A percentile compares a stretch with the other conserved stretches of the same genome.
phyloP scores from a whole-genome alignment of 495 filamentous ascomycete species.

The Barbatosphaeria neglecta region DNA sequence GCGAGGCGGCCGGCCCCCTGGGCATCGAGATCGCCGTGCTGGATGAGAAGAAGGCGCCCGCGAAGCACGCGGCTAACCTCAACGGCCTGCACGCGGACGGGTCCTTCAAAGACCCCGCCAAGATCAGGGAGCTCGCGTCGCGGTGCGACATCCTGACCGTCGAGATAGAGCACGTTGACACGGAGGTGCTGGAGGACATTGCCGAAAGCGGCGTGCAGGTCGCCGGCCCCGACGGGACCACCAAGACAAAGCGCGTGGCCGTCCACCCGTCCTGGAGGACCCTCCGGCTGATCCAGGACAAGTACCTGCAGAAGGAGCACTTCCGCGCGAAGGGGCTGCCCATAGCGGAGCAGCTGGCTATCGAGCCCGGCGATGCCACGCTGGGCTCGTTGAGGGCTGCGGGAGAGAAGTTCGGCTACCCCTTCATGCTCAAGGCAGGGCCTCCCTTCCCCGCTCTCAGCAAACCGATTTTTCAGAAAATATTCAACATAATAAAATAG shows the following conservation, averaged over 20 bases:
- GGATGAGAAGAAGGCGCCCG: constrained; percentile 67
- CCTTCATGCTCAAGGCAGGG: constrained; percentile 92
- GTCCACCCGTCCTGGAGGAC: constrained; percentile 88
- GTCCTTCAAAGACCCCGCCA: constrained; percentile 69
- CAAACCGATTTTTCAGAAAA: too few species aligned
- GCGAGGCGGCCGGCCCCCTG: constrained; percentile 76
- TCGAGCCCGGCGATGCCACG: constrained; percentile 37
- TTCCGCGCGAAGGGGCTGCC: constrained; percentile 53
- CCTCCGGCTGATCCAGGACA: constrained; percentile 89
- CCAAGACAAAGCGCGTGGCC: constrained; percentile 29
- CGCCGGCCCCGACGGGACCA: constrained; percentile 24
- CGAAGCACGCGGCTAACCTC: constrained; percentile 73
- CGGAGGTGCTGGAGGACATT: constrained; percentile 78
- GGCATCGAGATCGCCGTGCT: constrained; percentile 73
- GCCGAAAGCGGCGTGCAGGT: constrained; percentile 45
- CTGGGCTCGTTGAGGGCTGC: constrained; percentile 50
- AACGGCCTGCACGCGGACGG: constrained; percentile 65
- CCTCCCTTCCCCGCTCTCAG: background rate
- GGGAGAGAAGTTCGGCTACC: constrained; percentile 60
- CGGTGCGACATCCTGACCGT: constrained; percentile 78
- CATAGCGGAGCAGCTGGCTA: constrained; percentile 55
- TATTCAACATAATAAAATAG: background rate
- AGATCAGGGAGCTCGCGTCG: constrained; percentile 65
- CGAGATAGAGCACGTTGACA: constrained; percentile 98
- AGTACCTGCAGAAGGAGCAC: constrained; percentile 83